A percentile compares a stretch with the other conserved stretches of the same genome.
phyloP scores from a whole-genome alignment of 1,139 yeast genomes.

The Blastobotrys proliferans region DNA sequence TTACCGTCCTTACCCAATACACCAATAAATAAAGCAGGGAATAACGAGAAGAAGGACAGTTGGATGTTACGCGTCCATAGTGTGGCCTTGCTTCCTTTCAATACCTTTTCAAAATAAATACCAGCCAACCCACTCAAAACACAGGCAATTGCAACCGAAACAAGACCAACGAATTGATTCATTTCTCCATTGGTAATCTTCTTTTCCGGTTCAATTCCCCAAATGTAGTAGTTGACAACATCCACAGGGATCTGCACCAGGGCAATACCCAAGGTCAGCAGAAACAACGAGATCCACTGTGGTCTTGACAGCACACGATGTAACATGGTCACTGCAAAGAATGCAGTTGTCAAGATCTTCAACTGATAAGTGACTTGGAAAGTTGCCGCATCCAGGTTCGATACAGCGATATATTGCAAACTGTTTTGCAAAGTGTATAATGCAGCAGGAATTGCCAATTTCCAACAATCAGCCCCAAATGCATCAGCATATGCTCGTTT shows the following conservation, averaged over 20 bases:
- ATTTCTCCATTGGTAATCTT: constrained; percentile 7
- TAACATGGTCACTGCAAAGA: constrained; percentile 34
- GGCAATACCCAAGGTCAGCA: constrained; percentile 35
- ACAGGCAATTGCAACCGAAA: constrained; percentile 34
- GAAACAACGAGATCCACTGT: constrained; percentile 34
- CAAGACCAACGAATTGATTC: constrained; percentile 28
- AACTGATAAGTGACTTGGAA: constrained; percentile 39
- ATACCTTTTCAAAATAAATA: constrained; percentile 37
- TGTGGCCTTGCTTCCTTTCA: constrained; percentile 20
- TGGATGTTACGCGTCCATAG: constrained; percentile 38
- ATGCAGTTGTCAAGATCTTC: constrained; percentile 37
- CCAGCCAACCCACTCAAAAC: constrained; percentile 36
- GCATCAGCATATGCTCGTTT: constrained; percentile 25
- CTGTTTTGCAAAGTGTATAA: constrained; percentile 36
- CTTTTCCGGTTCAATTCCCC: constrained; percentile 1
- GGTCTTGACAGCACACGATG: constrained; percentile 27
- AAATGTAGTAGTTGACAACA: constrained; percentile 9
- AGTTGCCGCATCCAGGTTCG: constrained; percentile 38
- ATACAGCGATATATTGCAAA: constrained; percentile 37
- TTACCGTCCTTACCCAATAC: constrained; percentile 32
- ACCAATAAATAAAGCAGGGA: constrained; percentile 36
- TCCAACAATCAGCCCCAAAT: constrained; percentile 34
- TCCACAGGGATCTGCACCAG: constrained; percentile 35
- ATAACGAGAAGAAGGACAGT: constrained; percentile 34
- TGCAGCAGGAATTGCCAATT: constrained; percentile 36